Conservation (phyloP, 2,329 filamentous ascomycete species). For the Orbilia javanica region DNA sequence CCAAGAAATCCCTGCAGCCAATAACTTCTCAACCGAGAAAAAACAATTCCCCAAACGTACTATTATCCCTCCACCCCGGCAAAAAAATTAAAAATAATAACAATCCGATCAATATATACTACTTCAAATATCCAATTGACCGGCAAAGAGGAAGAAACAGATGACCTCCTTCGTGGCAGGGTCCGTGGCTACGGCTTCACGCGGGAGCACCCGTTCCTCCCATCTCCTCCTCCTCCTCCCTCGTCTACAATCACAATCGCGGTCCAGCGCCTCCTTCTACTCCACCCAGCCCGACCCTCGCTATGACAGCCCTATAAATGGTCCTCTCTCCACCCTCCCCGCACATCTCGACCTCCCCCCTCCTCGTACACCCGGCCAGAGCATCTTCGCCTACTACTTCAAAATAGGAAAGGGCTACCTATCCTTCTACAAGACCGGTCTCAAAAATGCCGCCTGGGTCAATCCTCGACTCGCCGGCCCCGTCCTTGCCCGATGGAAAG, state of each 20-base stretch:
- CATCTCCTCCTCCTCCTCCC: background rate
- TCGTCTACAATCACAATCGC: too few species aligned
- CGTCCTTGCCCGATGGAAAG: conserved; percentile 67
- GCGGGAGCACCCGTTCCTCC: conserved; percentile 14
- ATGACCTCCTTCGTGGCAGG: conserved; percentile 35
- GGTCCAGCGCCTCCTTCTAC: conserved; percentile 14
- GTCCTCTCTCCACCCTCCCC: conserved; percentile 79
- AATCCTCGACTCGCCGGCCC: conserved; percentile 67
- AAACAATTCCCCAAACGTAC: too few species aligned
- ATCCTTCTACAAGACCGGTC: conserved; percentile 86
- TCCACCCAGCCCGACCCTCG: conserved; percentile 8
- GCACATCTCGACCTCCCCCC: conserved; percentile 76
- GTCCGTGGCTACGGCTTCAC: conserved; percentile 17
- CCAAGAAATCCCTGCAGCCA: background rate
- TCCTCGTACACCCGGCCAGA: conserved; percentile 67
- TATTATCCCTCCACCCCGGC: too few species aligned
- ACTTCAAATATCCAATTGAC: too few species aligned
- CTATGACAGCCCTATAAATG: conserved; percentile 71
- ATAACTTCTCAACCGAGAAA: background rate
- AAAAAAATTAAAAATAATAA: too few species aligned
- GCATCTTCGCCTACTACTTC: conserved; percentile 71
- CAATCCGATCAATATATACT: background rate
- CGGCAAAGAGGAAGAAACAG: background rate
- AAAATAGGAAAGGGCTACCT: conserved; percentile 79
- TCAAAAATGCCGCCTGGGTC: conserved; percentile 79